phyloP scores from a whole-genome alignment of 2,329 filamentous ascomycete species.

The Colletotrichum tropicicola region DNA sequence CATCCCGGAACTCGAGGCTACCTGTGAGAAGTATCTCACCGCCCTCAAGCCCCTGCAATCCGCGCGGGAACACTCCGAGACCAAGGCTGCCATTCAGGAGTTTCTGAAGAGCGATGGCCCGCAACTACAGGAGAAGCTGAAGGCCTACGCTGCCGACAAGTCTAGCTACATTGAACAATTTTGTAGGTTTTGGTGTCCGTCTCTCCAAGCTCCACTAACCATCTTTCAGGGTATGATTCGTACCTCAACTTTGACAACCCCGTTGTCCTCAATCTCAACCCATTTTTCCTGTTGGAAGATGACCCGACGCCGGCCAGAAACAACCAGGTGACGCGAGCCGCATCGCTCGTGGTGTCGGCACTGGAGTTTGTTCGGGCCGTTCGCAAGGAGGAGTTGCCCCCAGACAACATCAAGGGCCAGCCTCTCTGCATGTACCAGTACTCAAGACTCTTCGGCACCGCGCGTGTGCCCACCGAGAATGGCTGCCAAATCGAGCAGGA shows the following conservation, averaged over 20 bases:
- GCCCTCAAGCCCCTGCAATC: conserved; percentile 84
- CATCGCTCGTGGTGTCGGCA: conserved; percentile 89
- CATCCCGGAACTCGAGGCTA: conserved; percentile 85
- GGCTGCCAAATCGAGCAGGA: conserved; percentile 97
- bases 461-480: conserved; percentile 90
- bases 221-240: conserved; percentile 85
- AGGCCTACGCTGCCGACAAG: conserved; percentile 88
- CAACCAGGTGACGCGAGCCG: conserved; percentile 94
- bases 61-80: conserved; percentile 83
- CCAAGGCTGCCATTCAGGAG: conserved; percentile 79
- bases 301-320: conserved; percentile 96
- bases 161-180: conserved; percentile 99
- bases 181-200: conserved; percentile 78
- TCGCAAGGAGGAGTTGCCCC: conserved; percentile 89
- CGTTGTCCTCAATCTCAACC: conserved; percentile 96
- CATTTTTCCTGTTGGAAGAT: conserved; percentile 97
- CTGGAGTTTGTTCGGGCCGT: conserved; percentile 94
- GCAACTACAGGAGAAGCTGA: conserved; percentile 86
- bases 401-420: conserved; percentile 83
- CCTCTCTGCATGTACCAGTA: conserved; percentile 99
- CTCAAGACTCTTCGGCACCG: conserved; percentile 92
- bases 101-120: conserved; percentile 86
- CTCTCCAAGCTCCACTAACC: not conserved
- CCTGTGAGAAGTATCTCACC: conserved; percentile 81
- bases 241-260: conserved; percentile 98